Evolutionary conservation across 2,329 filamentous ascomycete genomes (phyloP), one percentile per base, ranked within the genome.

Genomic region (Fragosphaeria purpurea): DNA sequence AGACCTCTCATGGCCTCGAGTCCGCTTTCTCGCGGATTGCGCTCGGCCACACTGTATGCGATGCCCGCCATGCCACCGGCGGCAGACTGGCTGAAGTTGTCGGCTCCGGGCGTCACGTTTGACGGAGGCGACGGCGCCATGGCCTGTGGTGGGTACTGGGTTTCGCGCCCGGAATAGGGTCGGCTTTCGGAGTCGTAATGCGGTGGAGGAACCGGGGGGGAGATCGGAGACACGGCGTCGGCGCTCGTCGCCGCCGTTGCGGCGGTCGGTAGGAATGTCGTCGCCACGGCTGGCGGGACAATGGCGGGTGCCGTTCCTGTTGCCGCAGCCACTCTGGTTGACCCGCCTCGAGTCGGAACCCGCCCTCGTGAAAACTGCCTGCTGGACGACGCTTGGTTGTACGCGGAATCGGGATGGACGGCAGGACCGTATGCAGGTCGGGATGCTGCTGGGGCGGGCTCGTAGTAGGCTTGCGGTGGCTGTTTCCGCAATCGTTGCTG

Each of bases 31-130:
- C 81, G 71, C 54, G 79, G 73, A 65, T 82, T 79, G 47, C 73
- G 74, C 58, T 83, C 81, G 46, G 83, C 82, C 46, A 85, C 77
- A 50, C 71, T 78, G 59, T 82, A 73, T 40, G 84, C 83, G 53
- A 86, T 79, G 50, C 82, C 82, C 34, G 82, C 73, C 65, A 88
- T 80, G 50, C 82, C 83, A 58, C 82, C 83, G 30, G 75, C 72
- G 12, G 83, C 79, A 40, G 70, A 65, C 46, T 79, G 71, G 53
- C 82, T 74, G 56, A 83, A 79, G 62, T 87, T 86, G 66, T 88
- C 82, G 54, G 79, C 74, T 37, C 79, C 82, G 2, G 80, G 79
- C 1, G 81, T 84, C 50, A 72, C 67, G 59, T 67, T 73, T 57
- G 62, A 65, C 45, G 61, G 62, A 30, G 65, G 57, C 50, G 59